These are phyloP conservation scores for Cladophialophora exuberans DNA, from an alignment of 2,329 filamentous ascomycete species.

Conservation along the genomic window DNA sequence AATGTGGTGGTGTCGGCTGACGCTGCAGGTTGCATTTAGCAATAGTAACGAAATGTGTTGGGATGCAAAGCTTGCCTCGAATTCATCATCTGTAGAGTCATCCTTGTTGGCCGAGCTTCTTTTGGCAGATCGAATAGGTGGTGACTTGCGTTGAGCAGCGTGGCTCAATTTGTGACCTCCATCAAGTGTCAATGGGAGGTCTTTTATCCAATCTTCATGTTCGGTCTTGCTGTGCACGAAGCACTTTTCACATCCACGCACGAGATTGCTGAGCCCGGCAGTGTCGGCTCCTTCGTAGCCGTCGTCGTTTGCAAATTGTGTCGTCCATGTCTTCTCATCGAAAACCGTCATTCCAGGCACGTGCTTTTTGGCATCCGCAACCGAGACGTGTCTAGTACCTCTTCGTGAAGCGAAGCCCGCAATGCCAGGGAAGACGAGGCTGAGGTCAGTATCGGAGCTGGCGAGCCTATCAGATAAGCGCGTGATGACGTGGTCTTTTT, in stretches of 20 bases:
- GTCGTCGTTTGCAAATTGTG: conserved; percentile 32
- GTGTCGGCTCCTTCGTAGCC: conserved; percentile 27
- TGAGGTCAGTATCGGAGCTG: conserved; percentile 57
- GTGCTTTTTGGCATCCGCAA: conserved; percentile 52
- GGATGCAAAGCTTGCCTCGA: conserved; percentile 20
- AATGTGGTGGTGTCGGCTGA: conserved; percentile 27
- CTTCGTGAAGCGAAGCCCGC: conserved; percentile 49
- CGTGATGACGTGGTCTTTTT: conserved; percentile 63
- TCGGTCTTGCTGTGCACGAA: conserved; percentile 23
- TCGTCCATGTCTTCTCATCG: conserved; percentile 52
- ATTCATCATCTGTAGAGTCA: conserved; percentile 28
- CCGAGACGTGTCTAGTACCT: conserved; percentile 51
- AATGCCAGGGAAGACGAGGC: conserved; percentile 60
- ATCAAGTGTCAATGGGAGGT: conserved; percentile 12
- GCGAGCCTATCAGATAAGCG: conserved; percentile 64
- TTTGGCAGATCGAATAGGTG: neutral
- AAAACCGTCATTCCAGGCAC: conserved; percentile 61
- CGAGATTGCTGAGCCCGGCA: conserved; percentile 22
- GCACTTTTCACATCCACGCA: conserved; percentile 28
- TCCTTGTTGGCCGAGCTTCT: neutral
- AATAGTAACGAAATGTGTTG: neutral
- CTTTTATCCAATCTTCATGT: conserved; percentile 25
- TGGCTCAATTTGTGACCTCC: neutral
- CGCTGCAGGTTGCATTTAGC: conserved; percentile 12
- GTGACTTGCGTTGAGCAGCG: neutral